phyloP scores from a whole-genome alignment of 352 stramenopile genomes.

The Ophiocytium majus region DNA sequence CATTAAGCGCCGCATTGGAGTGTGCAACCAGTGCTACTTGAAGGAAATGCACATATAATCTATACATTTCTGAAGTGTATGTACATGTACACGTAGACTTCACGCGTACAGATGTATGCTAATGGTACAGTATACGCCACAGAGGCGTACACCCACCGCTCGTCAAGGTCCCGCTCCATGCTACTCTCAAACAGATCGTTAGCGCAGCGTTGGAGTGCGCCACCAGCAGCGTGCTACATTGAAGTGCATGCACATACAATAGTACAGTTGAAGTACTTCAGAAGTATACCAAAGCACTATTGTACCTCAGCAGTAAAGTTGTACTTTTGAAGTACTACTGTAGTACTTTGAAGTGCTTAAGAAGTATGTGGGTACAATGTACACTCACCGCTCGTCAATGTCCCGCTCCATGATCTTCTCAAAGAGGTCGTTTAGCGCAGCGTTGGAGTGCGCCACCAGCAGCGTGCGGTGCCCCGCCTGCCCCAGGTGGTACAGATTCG shows the following conservation, averaged over 20 bases:
- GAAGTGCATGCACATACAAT: no score
- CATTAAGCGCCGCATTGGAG: conserved; percentile 88
- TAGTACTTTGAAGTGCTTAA: no score
- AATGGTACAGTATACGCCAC: no score
- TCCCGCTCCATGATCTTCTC: conserved; percentile 75
- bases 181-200: conserved; percentile 94
- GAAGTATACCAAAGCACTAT: no score
- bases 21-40: conserved; percentile 80
- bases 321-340: no score
- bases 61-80: no score
- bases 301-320: no score
- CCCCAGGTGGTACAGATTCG: conserved; percentile 48
- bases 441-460: conserved; percentile 86
- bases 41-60: no score
- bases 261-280: no score
- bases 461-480: conserved; percentile 69
- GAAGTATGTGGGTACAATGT: no score
- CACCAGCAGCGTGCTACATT: conserved; percentile 70
- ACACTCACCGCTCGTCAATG: conserved; percentile 50
- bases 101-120: neutral
- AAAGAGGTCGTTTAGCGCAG: conserved; percentile 91
- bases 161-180: conserved; percentile 61
- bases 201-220: conserved; percentile 90
- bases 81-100: no score
- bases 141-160: conserved; percentile 26